Percentiles rank a stretch among this genome's conserved stretches.
Evolutionary conservation across 108 stramenopile genomes (phyloP).

Genomic region (Conticribra guillardii): DNA sequence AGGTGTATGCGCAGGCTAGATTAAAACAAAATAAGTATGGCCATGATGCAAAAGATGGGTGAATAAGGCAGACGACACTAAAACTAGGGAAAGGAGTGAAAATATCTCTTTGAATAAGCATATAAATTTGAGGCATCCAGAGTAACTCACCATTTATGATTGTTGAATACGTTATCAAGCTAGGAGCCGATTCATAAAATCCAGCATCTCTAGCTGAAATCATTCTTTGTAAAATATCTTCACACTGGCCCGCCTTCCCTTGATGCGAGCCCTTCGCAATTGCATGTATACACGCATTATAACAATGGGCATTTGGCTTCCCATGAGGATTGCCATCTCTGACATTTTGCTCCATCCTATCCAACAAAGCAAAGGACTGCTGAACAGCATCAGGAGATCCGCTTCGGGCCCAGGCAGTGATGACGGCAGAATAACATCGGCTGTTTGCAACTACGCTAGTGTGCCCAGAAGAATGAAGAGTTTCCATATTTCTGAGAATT

Average conservation of each 20-base stretch:
- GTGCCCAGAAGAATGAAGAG: slow-evolving; percentile 48
- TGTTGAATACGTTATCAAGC: slow-evolving; percentile 38
- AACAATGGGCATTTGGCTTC: slow-evolving; percentile 47
- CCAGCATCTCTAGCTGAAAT: slow-evolving; percentile 22
- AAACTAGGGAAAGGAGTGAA: too few species aligned
- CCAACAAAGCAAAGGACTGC: slow-evolving; percentile 51
- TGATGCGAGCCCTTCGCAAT: slow-evolving; percentile 37
- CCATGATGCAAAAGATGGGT: not conserved
- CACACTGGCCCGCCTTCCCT: slow-evolving; percentile 31
- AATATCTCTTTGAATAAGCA: too few species aligned
- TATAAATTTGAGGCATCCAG: too few species aligned
- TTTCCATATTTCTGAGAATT: slow-evolving; percentile 64
- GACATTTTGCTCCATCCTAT: slow-evolving; percentile 66
- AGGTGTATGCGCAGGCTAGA: slow-evolving; percentile 40
- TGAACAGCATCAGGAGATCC: slow-evolving; percentile 52
- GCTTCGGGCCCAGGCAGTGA: slow-evolving; percentile 76
- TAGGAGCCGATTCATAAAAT: slow-evolving; percentile 38
- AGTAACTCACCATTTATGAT: slow-evolving; percentile 39
- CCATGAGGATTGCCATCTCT: slow-evolving; percentile 30
- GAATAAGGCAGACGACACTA: not conserved
- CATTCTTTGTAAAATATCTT: slow-evolving; percentile 40
- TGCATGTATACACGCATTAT: slow-evolving; percentile 52
- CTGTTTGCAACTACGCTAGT: slow-evolving; percentile 36
- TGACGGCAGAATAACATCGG: slow-evolving; percentile 63
- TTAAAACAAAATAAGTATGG: too few species aligned